A percentile compares a stretch with the other conserved stretches of the same genome.
These are phyloP conservation scores for Wickerhamomyces sydowiorum DNA, from an alignment of 805 yeast species.

Conservation along the genomic window DNA sequence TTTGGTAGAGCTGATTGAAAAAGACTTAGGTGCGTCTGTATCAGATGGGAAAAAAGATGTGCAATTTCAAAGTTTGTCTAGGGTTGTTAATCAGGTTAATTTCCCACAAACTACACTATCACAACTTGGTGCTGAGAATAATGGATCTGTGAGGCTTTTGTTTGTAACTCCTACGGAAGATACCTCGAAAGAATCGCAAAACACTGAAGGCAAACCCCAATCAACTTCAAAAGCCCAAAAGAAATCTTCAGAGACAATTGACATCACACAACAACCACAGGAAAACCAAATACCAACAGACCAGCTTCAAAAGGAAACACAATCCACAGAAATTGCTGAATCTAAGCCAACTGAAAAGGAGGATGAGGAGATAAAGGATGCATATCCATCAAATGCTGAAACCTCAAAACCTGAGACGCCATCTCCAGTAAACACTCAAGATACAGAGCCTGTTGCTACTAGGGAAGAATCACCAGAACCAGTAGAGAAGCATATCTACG, in stretches of 20 bases:
- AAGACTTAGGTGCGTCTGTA: constrained; percentile 11
- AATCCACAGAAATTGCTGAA: not conserved
- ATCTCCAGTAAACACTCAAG: not conserved
- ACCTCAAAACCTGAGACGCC: too few species aligned
- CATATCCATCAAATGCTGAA: not conserved
- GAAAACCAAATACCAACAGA: not conserved
- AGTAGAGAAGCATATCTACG: constrained; percentile 19
- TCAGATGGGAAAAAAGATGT: constrained; percentile 10
- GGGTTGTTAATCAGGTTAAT: constrained; percentile 9
- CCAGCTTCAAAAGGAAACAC: not conserved
- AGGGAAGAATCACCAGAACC: not conserved
- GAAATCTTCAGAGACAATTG: constrained; percentile 1
- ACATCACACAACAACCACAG: not conserved
- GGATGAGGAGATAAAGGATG: not conserved
- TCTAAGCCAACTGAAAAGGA: not conserved
- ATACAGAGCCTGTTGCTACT: not conserved
- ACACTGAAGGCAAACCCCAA: not conserved
- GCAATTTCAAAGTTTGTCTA: constrained; percentile 17
- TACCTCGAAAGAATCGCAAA: not conserved
- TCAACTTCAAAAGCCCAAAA: constrained; percentile 2
- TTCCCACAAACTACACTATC: constrained; percentile 6
- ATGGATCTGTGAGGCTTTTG: constrained; percentile 20
- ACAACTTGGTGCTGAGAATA: constrained; percentile 19
- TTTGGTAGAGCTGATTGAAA: constrained; percentile 13
- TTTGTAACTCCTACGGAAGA: not conserved